Conservation (phyloP, 495 filamentous ascomycete species). For the Aspergillus leporis region DNA sequence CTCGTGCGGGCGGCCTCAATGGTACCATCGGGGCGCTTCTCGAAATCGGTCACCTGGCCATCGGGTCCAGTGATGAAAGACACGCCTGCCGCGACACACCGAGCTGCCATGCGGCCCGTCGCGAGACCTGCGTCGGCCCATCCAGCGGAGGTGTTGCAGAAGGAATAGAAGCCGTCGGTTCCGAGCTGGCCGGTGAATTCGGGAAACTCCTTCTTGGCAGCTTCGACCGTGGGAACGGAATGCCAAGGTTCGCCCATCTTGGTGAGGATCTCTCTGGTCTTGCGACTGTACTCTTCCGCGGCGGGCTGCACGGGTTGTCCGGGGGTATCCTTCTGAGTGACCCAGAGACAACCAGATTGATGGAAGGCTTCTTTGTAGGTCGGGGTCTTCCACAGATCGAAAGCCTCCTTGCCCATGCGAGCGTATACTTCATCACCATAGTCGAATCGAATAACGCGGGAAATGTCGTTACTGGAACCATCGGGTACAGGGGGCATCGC, state of each 20-base stretch:
- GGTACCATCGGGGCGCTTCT: constrained; percentile 33
- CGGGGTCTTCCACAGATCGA: constrained; percentile 60
- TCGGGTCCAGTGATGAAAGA: constrained; percentile 31
- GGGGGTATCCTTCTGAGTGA: constrained; percentile 25
- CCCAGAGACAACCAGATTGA: constrained; percentile 30
- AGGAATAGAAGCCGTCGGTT: constrained; percentile 63
- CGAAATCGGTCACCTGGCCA: constrained; percentile 31
- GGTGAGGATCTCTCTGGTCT: constrained; percentile 39
- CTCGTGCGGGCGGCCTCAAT: constrained; percentile 25
- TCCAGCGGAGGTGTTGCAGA: constrained; percentile 66
- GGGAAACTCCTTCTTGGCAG: constrained; percentile 44
- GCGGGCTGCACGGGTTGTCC: constrained; percentile 43
- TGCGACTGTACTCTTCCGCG: constrained; percentile 36
- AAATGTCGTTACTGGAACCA: constrained; percentile 65
- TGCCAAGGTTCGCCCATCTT: constrained; percentile 39
- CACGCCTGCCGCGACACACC: constrained; percentile 32
- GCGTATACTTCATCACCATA: constrained; percentile 70
- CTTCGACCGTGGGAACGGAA: constrained; percentile 33
- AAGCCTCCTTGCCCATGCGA: constrained; percentile 62
- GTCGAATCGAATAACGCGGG: constrained; percentile 70
- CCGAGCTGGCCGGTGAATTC: constrained; percentile 39
- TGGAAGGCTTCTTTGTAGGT: constrained; percentile 37
- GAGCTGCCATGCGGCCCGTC: constrained; percentile 55
- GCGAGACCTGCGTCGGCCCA: constrained; percentile 76
- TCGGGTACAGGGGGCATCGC: constrained; percentile 57